These are phyloP conservation scores for Ceratocystis papillata DNA, from an alignment of 2,329 filamentous ascomycete species.

Conservation along the genomic window DNA sequence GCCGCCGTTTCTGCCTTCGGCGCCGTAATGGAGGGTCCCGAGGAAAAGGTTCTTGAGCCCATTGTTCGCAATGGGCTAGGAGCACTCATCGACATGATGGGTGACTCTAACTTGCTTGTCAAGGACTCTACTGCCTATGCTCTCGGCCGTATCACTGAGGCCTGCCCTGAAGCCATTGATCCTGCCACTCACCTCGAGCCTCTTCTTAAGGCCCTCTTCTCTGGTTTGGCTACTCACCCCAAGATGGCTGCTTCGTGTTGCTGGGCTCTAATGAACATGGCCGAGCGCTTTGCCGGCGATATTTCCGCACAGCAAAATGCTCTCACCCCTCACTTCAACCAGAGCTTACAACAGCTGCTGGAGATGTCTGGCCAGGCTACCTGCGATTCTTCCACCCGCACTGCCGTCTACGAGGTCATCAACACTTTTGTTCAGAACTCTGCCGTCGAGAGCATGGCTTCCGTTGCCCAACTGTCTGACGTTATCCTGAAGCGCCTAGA, in stretches of 20 bases:
- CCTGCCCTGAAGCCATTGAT: slow-evolving; percentile 84
- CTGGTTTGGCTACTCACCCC: slow-evolving; percentile 75
- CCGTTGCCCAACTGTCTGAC: slow-evolving; percentile 72
- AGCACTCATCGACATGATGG: slow-evolving; percentile 83
- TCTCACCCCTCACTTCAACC: slow-evolving; percentile 83
- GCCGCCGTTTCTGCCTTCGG: slow-evolving; percentile 95
- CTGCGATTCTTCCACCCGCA: slow-evolving; percentile 78
- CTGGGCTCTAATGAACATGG: slow-evolving; percentile 97
- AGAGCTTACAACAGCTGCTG: slow-evolving; percentile 76
- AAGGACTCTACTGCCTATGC: slow-evolving; percentile 94
- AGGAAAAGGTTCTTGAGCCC: slow-evolving; percentile 81
- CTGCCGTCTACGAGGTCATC: slow-evolving; percentile 92
- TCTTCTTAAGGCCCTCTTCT: slow-evolving; percentile 79
- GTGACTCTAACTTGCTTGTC: slow-evolving; percentile 78
- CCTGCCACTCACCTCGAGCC: slow-evolving; percentile 69
- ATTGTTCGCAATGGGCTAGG: slow-evolving; percentile 92
- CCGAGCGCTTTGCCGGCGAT: slow-evolving; percentile 87
- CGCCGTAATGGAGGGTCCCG: slow-evolving; percentile 96
- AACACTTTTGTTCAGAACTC: slow-evolving; percentile 89
- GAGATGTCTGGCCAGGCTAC: slow-evolving; percentile 73
- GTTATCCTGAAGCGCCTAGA: slow-evolving; percentile 86
- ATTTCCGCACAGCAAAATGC: slow-evolving; percentile 66
- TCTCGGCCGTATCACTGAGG: slow-evolving; percentile 89
- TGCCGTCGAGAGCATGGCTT: slow-evolving; percentile 69
- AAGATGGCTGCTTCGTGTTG: slow-evolving; percentile 99